A percentile compares a stretch with the other conserved stretches of the same genome.
Evolutionary conservation across 345 rosid genomes (phyloP).

Genomic region (Corymbia maculata): DNA sequence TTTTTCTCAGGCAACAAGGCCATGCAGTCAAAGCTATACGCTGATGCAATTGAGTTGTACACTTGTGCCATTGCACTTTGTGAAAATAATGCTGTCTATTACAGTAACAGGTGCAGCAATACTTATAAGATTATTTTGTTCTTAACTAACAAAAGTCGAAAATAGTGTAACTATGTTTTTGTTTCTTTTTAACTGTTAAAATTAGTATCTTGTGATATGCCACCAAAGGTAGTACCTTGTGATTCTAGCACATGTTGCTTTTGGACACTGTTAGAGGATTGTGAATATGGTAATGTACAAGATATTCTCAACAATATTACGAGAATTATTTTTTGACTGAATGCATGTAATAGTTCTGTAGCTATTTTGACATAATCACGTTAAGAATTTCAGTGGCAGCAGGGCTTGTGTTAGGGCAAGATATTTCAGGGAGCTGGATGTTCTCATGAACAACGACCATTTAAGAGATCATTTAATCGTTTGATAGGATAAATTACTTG

Average conservation of each 20-base stretch:
- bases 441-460: neutral
- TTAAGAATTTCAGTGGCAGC: neutral
- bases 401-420: neutral
- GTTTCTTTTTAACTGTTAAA: neutral
- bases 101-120: conserved; percentile 66
- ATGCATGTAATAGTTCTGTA: neutral
- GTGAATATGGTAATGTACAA: neutral
- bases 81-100: conserved; percentile 66
- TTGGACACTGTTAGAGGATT: neutral
- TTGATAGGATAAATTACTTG: neutral
- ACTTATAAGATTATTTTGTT: neutral
- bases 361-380: neutral
- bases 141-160: neutral
- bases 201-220: neutral
- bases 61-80: conserved; percentile 61
- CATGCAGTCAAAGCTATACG: conserved; percentile 58
- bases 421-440: neutral
- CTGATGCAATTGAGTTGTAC: conserved; percentile 67
- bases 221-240: neutral
- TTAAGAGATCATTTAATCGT: neutral
- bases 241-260: neutral
- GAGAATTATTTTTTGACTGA: neutral
- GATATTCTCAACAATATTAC: neutral
- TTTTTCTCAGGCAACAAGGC: conserved; percentile 69
- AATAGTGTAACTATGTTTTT: neutral